Evolutionary conservation across 2,329 filamentous ascomycete genomes (phyloP).

Genomic region (Aspergillus phoenicis): DNA sequence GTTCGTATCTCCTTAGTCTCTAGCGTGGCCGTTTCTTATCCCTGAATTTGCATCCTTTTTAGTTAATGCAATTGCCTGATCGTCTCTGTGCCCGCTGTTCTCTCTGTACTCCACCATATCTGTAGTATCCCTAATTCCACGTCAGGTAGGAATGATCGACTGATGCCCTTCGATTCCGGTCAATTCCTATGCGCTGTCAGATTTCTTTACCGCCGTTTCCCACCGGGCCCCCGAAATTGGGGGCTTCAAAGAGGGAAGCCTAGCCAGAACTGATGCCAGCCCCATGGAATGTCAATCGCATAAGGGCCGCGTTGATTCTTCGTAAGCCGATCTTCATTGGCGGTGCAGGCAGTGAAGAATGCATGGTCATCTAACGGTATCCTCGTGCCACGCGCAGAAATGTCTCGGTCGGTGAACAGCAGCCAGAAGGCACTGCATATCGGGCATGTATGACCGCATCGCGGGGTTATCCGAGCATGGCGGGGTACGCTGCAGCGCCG

Average conservation of each 20-base stretch:
- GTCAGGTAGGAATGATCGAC: neutral
- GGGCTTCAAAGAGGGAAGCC: neutral
- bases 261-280: neutral
- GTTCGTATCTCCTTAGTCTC: neutral
- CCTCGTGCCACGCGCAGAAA: neutral
- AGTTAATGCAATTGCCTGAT: neutral
- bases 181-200: neutral
- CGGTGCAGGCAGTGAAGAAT: neutral
- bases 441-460: conserved; percentile 20
- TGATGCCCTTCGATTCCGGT: neutral
- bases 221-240: neutral
- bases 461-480: conserved; percentile 22
- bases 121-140: neutral
- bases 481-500: conserved; percentile 16
- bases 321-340: neutral
- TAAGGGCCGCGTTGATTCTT: neutral
- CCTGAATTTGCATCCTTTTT: neutral
- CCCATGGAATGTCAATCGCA: neutral
- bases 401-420: conserved; percentile 3
- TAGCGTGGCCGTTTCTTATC: neutral
- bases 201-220: neutral
- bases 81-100: neutral
- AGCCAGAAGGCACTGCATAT: conserved; percentile 1
- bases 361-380: neutral
- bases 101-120: neutral